Percentiles rank a stretch among this genome's conserved stretches.
Evolutionary conservation across 495 filamentous ascomycete genomes (phyloP).

Genomic region (Parmelia sp.): DNA sequence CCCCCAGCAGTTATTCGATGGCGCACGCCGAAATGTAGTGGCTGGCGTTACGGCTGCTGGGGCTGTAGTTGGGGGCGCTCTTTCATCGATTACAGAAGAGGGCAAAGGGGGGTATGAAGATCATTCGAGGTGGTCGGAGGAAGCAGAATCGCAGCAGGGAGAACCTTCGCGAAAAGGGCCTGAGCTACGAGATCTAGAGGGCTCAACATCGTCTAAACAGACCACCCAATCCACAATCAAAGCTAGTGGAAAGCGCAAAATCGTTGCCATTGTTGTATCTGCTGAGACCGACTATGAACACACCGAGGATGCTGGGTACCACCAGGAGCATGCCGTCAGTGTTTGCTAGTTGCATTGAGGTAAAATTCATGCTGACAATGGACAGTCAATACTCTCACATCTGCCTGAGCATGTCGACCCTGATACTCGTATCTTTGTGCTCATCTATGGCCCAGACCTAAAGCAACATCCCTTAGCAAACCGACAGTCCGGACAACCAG

Average conservation of each 20-base stretch:
- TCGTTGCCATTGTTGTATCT: slow-evolving; percentile 77
- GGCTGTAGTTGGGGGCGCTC: slow-evolving; percentile 65
- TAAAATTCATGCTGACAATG: slow-evolving; percentile 13
- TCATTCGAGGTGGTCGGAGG: slow-evolving; percentile 78
- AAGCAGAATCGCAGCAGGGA: slow-evolving; percentile 50
- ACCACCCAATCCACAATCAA: slow-evolving; percentile 15
- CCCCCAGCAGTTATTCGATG: slow-evolving; percentile 80
- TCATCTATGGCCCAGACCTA: slow-evolving; percentile 79
- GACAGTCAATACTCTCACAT: slow-evolving; percentile 81
- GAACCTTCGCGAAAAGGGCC: slow-evolving; percentile 28
- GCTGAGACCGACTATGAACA: slow-evolving; percentile 58
- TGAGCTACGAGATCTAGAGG: slow-evolving; percentile 22
- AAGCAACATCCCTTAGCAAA: slow-evolving; percentile 52
- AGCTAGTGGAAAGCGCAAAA: slow-evolving; percentile 54
- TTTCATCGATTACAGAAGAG: slow-evolving; percentile 80
- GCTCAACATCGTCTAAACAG: slow-evolving; percentile 9
- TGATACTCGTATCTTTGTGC: slow-evolving; percentile 66
- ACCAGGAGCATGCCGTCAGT: slow-evolving; percentile 73
- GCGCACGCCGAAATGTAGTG: slow-evolving; percentile 64
- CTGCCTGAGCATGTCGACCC: slow-evolving; percentile 67
- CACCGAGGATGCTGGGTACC: slow-evolving; percentile 51
- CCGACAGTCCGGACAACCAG: slow-evolving; percentile 41
- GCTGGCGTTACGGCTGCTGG: slow-evolving; percentile 82
- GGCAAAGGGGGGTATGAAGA: slow-evolving; percentile 73
- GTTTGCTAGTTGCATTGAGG: not conserved